Conservation (phyloP, 805 yeast species). For the Lipomyces chichibuensis region DNA sequence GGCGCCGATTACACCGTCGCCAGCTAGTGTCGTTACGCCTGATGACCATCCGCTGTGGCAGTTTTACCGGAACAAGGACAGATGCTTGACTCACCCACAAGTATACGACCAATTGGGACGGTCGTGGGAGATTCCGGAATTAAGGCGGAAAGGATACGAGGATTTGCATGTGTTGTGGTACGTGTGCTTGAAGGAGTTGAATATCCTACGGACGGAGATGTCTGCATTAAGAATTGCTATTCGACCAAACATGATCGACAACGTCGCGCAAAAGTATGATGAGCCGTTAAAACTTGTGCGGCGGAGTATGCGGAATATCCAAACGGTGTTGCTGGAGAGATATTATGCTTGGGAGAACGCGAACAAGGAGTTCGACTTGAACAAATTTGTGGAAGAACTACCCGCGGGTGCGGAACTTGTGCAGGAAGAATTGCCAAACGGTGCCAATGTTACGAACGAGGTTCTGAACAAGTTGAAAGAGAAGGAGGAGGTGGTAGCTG, state of each 20-base stretch:
- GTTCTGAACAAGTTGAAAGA: neutral
- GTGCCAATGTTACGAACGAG: neutral
- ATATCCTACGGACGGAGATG: slow-evolving; percentile 73
- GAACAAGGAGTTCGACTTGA: slow-evolving; percentile 6
- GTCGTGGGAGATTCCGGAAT: slow-evolving; percentile 85
- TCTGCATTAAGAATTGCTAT: slow-evolving; percentile 54
- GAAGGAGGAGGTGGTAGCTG: neutral
- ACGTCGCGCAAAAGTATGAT: slow-evolving; percentile 49
- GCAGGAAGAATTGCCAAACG: neutral
- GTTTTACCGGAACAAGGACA: slow-evolving; percentile 59
- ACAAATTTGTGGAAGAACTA: neutral
- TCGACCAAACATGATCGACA: slow-evolving; percentile 40
- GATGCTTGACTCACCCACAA: slow-evolving; percentile 60
- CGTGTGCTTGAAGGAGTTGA: slow-evolving; percentile 78
- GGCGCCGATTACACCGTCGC: slow-evolving; percentile 87
- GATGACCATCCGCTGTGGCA: slow-evolving; percentile 96
- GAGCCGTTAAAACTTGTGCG: slow-evolving; percentile 12
- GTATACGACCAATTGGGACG: slow-evolving; percentile 58
- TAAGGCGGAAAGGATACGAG: slow-evolving; percentile 87
- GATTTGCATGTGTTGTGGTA: slow-evolving; percentile 94
- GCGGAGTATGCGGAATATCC: slow-evolving; percentile 64
- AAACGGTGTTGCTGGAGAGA: slow-evolving; percentile 86
- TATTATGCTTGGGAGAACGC: slow-evolving; percentile 69
- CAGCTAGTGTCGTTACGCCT: slow-evolving; percentile 61
- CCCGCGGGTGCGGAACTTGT: slow-evolving; percentile 1